Evolutionary conservation across 2,329 filamentous ascomycete genomes (phyloP).

Genomic region (Beauveria sp.): DNA sequence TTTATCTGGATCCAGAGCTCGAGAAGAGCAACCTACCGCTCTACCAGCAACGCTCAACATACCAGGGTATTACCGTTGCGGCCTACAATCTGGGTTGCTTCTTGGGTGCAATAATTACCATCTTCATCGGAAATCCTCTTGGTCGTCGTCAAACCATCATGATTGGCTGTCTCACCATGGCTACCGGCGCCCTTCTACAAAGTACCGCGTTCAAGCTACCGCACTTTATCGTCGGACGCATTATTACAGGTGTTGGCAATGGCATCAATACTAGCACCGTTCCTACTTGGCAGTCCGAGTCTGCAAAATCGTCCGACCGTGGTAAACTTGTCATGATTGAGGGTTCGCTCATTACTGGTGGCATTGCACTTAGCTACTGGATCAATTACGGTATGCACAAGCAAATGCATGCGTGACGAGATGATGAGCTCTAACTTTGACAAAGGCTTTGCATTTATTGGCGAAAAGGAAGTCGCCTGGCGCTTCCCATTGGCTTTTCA

Average conservation of each 20-base stretch:
- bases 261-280: conserved; percentile 40
- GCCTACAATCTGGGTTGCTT: conserved; percentile 45
- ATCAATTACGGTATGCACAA: conserved; percentile 34
- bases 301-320: conserved; percentile 38
- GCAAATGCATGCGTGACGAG: background rate
- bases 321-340: conserved; percentile 45
- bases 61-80: conserved; percentile 36
- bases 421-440: background rate
- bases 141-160: conserved; percentile 46
- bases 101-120: conserved; percentile 49
- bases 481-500: conserved; percentile 23
- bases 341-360: conserved; percentile 39
- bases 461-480: conserved; percentile 21
- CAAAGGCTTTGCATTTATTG: conserved; percentile 8
- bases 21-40: conserved; percentile 17
- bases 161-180: conserved; percentile 41
- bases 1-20: conserved; percentile 30
- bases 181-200: conserved; percentile 44
- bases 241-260: conserved; percentile 43
- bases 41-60: conserved; percentile 30
- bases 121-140: conserved; percentile 49
- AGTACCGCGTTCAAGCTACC: conserved; percentile 37
- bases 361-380: conserved; percentile 43
- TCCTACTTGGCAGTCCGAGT: conserved; percentile 45
- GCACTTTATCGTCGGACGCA: conserved; percentile 39